Base-by-base conservation (phyloP, 495 filamentous ascomycete genomes). In the Massariosphaeria phaeospora region DNA sequence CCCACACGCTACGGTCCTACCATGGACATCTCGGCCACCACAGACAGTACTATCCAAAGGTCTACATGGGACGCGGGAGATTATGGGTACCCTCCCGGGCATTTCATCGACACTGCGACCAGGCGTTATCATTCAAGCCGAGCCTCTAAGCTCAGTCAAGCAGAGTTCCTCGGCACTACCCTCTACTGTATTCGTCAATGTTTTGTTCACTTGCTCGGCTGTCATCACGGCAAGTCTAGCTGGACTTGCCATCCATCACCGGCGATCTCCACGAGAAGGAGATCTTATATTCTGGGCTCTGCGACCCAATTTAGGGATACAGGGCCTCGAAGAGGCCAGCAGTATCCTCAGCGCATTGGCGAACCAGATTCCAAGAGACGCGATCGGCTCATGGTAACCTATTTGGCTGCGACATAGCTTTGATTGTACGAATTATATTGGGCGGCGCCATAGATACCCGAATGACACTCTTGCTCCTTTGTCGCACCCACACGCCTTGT, bases 201-300 rank as follows among this genome's bases (percentile, higher is more conserved):
- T 42, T n/a, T 23, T 64, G 18, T 21, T 48, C 18, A 18, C 47
- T 3, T 25, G 55, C 17, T 52, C 56, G 11, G 33, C 39, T 6
- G 48, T 48, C 7, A 10, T 51, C 18, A 15, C 38, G 8, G 57
- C 51, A 7, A 42, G 47, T 1, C 20, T 64, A 8, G 42, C 51
- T 1, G 51, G 45, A 9, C 40, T 64, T 21, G 55, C 61, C 10
- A 40, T 61, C 21, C 48, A 53, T 20, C 52, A 57, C 26, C 30
- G 56, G 20, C 52, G 44, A 0, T 45, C 21, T 25, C 57, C 57
- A 1, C 52, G 57, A 1, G 34, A 55, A 29, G 61, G 48, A 6
- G 47, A 56, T n/a, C 36, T 60, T 9, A 46, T 64, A 13, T 64
- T 64, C 31, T 38, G 48, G 23, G 48, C 57, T 21, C 36, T 55